Percentiles rank a stretch among this genome's conserved stretches.
phyloP scores from a whole-genome alignment of 1,284 basidiomycete species.

The Omphalotus olearius region DNA sequence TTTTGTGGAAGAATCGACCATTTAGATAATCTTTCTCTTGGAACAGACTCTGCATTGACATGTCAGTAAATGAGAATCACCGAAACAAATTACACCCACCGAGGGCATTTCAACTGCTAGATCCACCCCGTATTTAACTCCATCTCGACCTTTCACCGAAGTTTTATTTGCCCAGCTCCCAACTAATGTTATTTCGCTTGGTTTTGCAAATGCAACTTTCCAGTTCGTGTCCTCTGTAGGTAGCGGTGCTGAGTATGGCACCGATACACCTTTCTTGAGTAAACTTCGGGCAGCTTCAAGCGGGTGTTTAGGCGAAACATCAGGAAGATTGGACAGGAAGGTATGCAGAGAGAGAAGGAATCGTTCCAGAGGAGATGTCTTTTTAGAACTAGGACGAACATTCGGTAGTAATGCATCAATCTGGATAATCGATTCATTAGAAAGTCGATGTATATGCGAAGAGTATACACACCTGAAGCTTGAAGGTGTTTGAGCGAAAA shows the following conservation, averaged over 20 bases:
- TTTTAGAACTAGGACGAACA: conserved; percentile 64
- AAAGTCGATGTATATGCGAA: neutral
- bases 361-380: conserved; percentile 52
- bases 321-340: conserved; percentile 53
- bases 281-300: conserved; percentile 53
- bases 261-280: conserved; percentile 45
- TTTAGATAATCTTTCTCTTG: conserved; percentile 95
- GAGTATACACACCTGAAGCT: conserved; percentile 59
- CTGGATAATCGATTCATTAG: conserved; percentile 31
- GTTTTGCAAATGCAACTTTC: conserved; percentile 71
- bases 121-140: conserved; percentile 70
- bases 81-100: conserved; percentile 39
- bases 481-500: conserved; percentile 82
- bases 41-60: conserved; percentile 57
- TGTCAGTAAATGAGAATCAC: neutral
- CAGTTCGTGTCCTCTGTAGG: conserved; percentile 72
- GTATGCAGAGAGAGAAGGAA: conserved; percentile 62
- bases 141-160: conserved; percentile 62
- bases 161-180: conserved; percentile 76
- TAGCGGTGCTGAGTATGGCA: conserved; percentile 63
- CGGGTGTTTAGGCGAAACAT: conserved; percentile 61
- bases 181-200: conserved; percentile 61
- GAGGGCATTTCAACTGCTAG: conserved; percentile 84
- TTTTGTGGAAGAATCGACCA: conserved; percentile 89
- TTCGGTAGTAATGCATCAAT: conserved; percentile 80